Base-by-base conservation (phyloP, 2,329 filamentous ascomycete genomes). In the Diaporthe aspalathi region DNA sequence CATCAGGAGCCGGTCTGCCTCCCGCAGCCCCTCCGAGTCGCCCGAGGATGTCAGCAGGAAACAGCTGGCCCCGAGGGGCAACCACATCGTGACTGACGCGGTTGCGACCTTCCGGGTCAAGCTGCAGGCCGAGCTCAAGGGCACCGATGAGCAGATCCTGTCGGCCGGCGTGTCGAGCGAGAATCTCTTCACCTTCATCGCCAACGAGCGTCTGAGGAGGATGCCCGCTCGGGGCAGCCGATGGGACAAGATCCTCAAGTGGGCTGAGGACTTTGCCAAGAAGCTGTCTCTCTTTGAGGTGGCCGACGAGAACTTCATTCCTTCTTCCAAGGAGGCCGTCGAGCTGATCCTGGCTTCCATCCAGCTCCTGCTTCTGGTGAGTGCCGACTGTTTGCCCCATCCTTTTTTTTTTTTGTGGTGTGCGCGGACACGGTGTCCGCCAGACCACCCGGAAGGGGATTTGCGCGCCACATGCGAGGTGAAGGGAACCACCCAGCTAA, bases 171-270 rank as follows among this genome's bases (percentile, higher is more conserved):
- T 73, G 43, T 73, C 72, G 47, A 73, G 72, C 66, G 72, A 73
- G 72, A 53, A 53, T 57, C 50, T 73, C 24, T 57, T 71, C 22
- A 29, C 47, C 66, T 73, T 73, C 65, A 73, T 73, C 24, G 70
- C 72, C 49, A 63, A 56, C 29, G 72, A 73, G 72, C 72, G 72
- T 49, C 72, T 73, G 57, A 71, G 67, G 66, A 62, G 72, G 35
- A 73, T 73, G 72, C 72, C 72, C 16, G 72, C 72, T 14, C 54
- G 72, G 53, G 72, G 72, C 69, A 73, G 72, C 43, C 72, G 72
- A 24, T 73, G 72, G 72, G 72, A 73, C 57, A 73, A 73, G 62
- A 73, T 73, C 66, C 69, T 73, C 49, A 73, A 73, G 32, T 71
- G 70, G 69, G 69, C 69, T 38, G 72, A 73, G 40, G 72, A 73